A percentile compares a stretch with the other conserved stretches of the same genome.
phyloP scores from a whole-genome alignment of 2,329 filamentous ascomycete genomes.

The Periconia sp. region DNA sequence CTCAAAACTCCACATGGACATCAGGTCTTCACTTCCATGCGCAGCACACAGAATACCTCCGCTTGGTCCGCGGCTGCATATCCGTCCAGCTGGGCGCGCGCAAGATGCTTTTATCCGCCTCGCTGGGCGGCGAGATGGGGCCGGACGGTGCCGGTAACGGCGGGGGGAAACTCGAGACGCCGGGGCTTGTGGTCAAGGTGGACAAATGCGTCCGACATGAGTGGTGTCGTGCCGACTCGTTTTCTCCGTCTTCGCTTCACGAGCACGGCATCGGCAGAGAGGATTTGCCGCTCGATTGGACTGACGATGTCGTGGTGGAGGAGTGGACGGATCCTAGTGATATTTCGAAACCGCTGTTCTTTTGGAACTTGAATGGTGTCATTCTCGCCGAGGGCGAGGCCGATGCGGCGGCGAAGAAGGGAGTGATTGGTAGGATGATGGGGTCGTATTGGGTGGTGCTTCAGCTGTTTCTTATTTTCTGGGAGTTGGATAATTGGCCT shows the following conservation, averaged over 20 bases:
- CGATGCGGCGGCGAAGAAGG: constrained; percentile 1
- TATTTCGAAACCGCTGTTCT: constrained; percentile 56
- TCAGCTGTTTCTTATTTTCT: constrained; percentile 34
- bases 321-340: constrained; percentile 57
- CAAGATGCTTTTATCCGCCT: constrained; percentile 14
- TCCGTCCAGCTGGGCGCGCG: constrained; percentile 22
- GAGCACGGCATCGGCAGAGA: neutral
- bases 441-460: constrained; percentile 23
- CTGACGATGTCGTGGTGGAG: constrained; percentile 49
- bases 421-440: too few relatives aligned
- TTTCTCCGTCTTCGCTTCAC: constrained; percentile 7
- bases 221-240: constrained; percentile 50
- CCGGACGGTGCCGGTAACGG: too few relatives aligned
- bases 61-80: constrained; percentile 49
- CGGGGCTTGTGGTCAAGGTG: constrained; percentile 41
- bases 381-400: too few relatives aligned
- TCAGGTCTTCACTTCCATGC: constrained; percentile 60
- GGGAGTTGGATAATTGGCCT: constrained; percentile 40
- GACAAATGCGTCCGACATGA: constrained; percentile 51
- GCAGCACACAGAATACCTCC: constrained; percentile 55
- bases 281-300: constrained; percentile 13
- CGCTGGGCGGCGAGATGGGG: constrained; percentile 11
- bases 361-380: constrained; percentile 57
- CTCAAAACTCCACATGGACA: constrained; percentile 53
- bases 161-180: neutral